These are phyloP conservation scores for Dendrocalamus latiflorus DNA, from an alignment of 202 grass and related monocot species.

Conservation along the genomic window DNA sequence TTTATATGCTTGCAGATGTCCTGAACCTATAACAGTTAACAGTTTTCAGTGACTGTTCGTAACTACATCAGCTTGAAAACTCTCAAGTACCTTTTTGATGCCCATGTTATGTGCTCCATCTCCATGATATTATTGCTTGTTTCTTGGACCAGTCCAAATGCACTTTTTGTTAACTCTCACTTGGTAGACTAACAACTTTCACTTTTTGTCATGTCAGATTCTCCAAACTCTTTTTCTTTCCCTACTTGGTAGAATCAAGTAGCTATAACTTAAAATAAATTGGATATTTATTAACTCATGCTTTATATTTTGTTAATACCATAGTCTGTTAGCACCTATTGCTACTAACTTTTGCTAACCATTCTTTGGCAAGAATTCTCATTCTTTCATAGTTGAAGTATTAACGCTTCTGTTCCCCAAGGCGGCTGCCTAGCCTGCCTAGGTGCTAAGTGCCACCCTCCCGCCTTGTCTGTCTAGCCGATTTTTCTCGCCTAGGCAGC, in stretches of 20 bases:
- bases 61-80: background rate
- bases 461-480: no score
- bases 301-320: background rate
- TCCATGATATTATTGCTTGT: background rate
- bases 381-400: background rate
- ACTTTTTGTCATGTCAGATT: background rate
- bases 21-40: background rate
- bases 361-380: background rate
- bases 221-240: background rate
- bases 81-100: background rate
- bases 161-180: no score
- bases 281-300: background rate
- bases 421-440: no score
- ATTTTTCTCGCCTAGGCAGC: no score
- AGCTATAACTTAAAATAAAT: background rate
- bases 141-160: background rate
- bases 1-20: background rate
- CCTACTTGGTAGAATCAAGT: background rate
- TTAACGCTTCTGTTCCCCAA: background rate
- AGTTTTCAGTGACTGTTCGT: background rate
- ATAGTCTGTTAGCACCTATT: background rate
- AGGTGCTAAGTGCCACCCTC: no score
- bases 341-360: background rate
- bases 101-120: background rate
- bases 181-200: no score